These are phyloP conservation scores for Coemansia sp. DNA, from an alignment of 192 early-diverging fungal species.

Conservation along the genomic window DNA sequence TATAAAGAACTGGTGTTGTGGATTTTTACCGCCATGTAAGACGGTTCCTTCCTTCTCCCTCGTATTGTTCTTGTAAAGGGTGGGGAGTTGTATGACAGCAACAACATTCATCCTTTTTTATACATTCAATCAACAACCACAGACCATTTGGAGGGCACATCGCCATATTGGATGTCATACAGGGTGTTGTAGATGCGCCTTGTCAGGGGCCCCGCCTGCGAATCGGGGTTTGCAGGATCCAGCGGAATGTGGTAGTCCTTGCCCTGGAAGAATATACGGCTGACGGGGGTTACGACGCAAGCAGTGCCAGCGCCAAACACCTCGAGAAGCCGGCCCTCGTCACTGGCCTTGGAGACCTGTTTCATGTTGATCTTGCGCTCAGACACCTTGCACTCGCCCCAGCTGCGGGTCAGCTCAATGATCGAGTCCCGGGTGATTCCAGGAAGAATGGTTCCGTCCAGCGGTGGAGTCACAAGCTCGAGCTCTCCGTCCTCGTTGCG, in stretches of 20 bases:
- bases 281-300: conserved; percentile 92
- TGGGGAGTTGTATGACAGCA: too few species aligned
- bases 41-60: too few species aligned
- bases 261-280: conserved; percentile 77
- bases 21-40: too few species aligned
- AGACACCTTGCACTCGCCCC: conserved; percentile 86
- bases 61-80: too few species aligned
- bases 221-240: conserved; percentile 72
- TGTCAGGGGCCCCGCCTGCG: conserved; percentile 85
- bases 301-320: conserved; percentile 97
- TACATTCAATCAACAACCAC: conserved; percentile 67
- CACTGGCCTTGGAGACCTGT: conserved; percentile 70
- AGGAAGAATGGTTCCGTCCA: conserved; percentile 94
- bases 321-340: conserved; percentile 81
- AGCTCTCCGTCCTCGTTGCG: conserved; percentile 77
- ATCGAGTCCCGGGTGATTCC: conserved; percentile 96
- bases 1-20: too few species aligned
- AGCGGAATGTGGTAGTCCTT: conserved; percentile 83
- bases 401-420: conserved; percentile 69
- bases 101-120: too few species aligned
- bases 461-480: conserved; percentile 87
- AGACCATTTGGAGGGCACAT: conserved; percentile 77
- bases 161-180: conserved; percentile 94
- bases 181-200: conserved; percentile 81
- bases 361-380: conserved; percentile 84